These are phyloP conservation scores for Apophysomyces ossiformis DNA, from an alignment of 371 early-diverging fungal species.

Conservation along the genomic window DNA sequence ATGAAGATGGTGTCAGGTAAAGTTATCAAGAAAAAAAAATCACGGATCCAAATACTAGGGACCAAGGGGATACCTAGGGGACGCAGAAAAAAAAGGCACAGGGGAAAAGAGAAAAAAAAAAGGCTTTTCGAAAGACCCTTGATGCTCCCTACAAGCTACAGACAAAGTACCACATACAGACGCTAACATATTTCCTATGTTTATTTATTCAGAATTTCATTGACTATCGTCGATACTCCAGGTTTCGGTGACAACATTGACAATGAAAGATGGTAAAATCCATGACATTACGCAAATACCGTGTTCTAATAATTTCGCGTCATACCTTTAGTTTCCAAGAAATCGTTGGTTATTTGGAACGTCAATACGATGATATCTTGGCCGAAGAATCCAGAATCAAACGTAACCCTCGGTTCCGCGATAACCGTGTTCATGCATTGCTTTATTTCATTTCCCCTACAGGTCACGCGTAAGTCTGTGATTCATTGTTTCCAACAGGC, in stretches of 20 bases:
- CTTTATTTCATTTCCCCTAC: conserved; percentile 98
- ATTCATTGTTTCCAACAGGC: not conserved
- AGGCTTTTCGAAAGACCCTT: conserved; percentile 9
- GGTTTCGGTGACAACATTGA: conserved; percentile 96
- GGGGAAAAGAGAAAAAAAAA: conserved; percentile 14
- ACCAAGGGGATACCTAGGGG: conserved; percentile 10
- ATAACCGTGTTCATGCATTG: conserved; percentile 96
- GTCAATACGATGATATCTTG: conserved; percentile 94
- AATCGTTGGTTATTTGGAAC: conserved; percentile 93
- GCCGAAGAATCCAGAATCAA: conserved; percentile 94
- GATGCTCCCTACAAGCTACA: conserved; percentile 3
- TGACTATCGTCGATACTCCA: conserved; percentile 96
- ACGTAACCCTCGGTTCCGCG: conserved; percentile 96
- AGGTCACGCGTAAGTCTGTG: conserved; percentile 79
- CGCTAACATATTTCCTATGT: conserved; percentile 1
- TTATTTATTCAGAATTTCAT: conserved; percentile 52
- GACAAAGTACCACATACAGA: not conserved
- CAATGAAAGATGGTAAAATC: conserved; percentile 72
- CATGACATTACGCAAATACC: not conserved
- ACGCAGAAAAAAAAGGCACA: conserved; percentile 6
- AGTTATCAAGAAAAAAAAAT: conserved; percentile 16
- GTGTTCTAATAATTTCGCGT: not conserved
- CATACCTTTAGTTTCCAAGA: conserved; percentile 62
- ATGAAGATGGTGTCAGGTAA: conserved; percentile 90
- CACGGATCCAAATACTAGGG: conserved; percentile 10